A percentile compares a stretch with the other conserved stretches of the same genome.
Evolutionary conservation across 352 stramenopile genomes (phyloP).

Genomic region (Phytopythium kandeliae): DNA sequence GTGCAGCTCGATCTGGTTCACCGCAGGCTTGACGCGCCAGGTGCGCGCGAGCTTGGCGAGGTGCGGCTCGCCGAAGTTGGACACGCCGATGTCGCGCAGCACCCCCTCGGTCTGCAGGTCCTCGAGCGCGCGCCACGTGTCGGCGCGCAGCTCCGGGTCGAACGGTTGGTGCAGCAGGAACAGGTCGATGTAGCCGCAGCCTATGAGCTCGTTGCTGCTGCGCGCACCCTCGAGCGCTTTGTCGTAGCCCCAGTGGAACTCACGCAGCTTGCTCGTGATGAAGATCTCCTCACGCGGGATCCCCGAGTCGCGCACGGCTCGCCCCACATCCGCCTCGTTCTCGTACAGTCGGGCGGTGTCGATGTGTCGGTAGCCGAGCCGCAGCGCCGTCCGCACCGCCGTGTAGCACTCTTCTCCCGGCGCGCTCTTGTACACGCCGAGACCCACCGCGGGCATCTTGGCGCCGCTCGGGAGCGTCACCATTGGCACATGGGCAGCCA

Average conservation of each 20-base stretch:
- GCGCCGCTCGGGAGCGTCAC: slow-evolving; percentile 27
- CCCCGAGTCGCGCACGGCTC: slow-evolving; percentile 48
- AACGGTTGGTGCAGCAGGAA: slow-evolving; percentile 68
- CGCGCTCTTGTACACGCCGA: slow-evolving; percentile 39
- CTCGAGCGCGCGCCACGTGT: slow-evolving; percentile 34
- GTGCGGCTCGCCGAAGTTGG: slow-evolving; percentile 77
- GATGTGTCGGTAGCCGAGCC: slow-evolving; percentile 77
- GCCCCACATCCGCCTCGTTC: slow-evolving; percentile 76
- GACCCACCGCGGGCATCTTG: slow-evolving; percentile 30
- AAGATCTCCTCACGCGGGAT: slow-evolving; percentile 64
- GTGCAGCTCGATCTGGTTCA: slow-evolving; percentile 78
- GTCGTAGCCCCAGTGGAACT: slow-evolving; percentile 63
- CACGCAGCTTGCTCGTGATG: slow-evolving; percentile 70
- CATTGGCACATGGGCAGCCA: slow-evolving; percentile 11
- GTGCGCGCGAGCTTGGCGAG: slow-evolving; percentile 59
- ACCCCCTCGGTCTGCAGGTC: slow-evolving; percentile 38
- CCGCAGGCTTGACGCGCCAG: slow-evolving; percentile 38
- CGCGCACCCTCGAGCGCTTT: slow-evolving; percentile 41
- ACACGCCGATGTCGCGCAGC: slow-evolving; percentile 78
- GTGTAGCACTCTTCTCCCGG: slow-evolving; percentile 25
- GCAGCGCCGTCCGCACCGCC: slow-evolving; percentile 32
- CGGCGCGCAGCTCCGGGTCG: slow-evolving; percentile 27
- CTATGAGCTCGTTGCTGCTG: slow-evolving; percentile 49
- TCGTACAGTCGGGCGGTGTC: slow-evolving; percentile 82
- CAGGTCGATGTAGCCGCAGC: slow-evolving; percentile 72